A percentile compares a stretch with the other conserved stretches of the same genome.
phyloP scores from a whole-genome alignment of 768 basidiomycete species.

The Podaxis mareebaensis region DNA sequence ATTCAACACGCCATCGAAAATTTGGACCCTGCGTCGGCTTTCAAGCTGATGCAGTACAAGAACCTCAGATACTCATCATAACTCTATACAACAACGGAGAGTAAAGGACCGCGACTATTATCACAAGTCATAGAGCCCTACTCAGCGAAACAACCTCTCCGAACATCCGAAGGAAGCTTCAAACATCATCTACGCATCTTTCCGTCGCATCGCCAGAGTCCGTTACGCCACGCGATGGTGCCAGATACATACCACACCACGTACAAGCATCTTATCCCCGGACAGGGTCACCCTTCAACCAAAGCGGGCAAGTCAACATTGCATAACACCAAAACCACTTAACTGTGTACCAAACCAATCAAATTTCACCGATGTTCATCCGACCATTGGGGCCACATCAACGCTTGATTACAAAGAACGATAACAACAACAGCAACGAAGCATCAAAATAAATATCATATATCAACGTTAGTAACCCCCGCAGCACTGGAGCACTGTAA shows the following conservation, averaged over 20 bases:
- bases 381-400: not conserved
- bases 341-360: not conserved
- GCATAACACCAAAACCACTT: not conserved
- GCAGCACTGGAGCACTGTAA: not conserved
- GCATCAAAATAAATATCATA: not conserved
- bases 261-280: not conserved
- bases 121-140: no score
- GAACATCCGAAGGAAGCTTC: no score
- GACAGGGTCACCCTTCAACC: not conserved
- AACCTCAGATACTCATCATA: no score
- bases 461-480: not conserved
- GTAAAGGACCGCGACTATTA: no score
- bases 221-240: not conserved
- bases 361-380: not conserved
- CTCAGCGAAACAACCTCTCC: no score
- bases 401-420: no score
- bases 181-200: no score
- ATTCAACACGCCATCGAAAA: no score
- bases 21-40: no score
- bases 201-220: not conserved
- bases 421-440: not conserved
- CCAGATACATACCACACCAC: not conserved
- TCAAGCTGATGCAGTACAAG: no score
- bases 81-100: no score
- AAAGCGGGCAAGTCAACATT: not conserved